Evolutionary conservation across 345 rosid species (phyloP), one percentile per base, ranked within the genome.

Genomic region (Boechera retrofracta): DNA sequence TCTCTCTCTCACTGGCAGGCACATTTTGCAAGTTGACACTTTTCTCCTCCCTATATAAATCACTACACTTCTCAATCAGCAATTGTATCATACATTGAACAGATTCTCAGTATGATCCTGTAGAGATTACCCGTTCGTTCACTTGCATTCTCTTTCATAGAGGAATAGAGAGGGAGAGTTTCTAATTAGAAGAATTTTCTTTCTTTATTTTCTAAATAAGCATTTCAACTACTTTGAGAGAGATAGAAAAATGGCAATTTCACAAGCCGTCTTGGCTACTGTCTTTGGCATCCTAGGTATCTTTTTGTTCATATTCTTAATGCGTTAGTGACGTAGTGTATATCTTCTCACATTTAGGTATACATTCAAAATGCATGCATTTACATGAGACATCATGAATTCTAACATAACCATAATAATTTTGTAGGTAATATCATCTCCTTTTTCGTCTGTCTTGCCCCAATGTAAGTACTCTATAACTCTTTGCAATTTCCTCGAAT

Each of bases 241-340:
- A 36, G 41, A 57, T 0, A 67, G 0, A 33, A 64, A 26, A 49
- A 87, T 87, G 90, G 86, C 85, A 28, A 64, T 80, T 35, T 59
- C 76, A 76, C 82, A 76, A 52, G 70, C 76, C 54, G 48, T 84
- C 42, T 80, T 51, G 81, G 81, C 67, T 76, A 78, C 85, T 64
- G 85, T 87, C 64, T 89, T 89, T 77, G 98, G 97, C 67, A 44
- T 93, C 82, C 79, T 88, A 65, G 98, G 98, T 92, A 85, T 7
- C 28, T 64, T 21, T 31, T 52, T 24, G 0, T 26, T 9, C 35
- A 24, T 21, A 36, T 8, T 18, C 2, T 10, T 15, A 11, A 12
- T 52, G 4, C 7, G 2, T 48, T 47, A 45, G 49, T 48, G 24
- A 16, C 26, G 5, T n/a, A 7, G 42, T 33, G 28, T 33, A 10